Base-by-base conservation (phyloP, 139 green algal genomes). In the Auxenochlorella protothecoides region DNA sequence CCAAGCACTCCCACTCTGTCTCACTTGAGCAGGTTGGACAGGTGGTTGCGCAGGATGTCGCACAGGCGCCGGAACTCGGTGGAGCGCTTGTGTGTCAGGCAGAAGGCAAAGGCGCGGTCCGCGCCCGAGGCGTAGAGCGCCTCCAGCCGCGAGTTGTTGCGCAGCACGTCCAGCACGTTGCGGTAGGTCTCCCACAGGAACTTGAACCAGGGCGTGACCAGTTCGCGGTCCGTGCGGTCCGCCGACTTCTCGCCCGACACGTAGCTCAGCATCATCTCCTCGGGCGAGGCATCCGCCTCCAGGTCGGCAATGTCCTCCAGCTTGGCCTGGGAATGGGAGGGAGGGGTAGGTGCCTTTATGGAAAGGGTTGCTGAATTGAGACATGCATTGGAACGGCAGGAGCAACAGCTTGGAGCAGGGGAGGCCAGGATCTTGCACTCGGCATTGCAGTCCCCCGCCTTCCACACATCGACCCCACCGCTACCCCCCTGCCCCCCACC, bases 131-230 rank as follows among this genome's bases (percentile, higher is more conserved):
- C 89, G 78, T 98, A 99, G 69, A 99, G 88, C 9, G 84, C 72
- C 83, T 99, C 94, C 68, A 99, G 89, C 75, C 96, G 93, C 68
- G 86, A 90, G 84, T 99, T 98, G 86, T 97, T 98, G 68, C 92
- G 87, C 81, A 99, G 85, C 66, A 98, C 95, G 77, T 99, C 95
- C 72, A 99, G 86, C 56, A 76, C 74, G 60, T 83, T 96, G 69
- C 94, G 84, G 86, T 99, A 97, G 7, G 89, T 91, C 84, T 99
- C 95, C 95, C 95, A 99, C 76, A 99, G 83, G 76, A 99, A 98
- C 78, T 96, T 96, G 88, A 99, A 99, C 95, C 95, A 99, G 27
- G 95, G 95, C 7, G 95, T 98, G 11, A 99, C 94, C 66, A 96
- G 77, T 86, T 97, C 93, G 16, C 95, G 83, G 77, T 98, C 95